Evolutionary conservation across 1,139 yeast genomes (phyloP).

Genomic region (Wickerhamomyces sp.): DNA sequence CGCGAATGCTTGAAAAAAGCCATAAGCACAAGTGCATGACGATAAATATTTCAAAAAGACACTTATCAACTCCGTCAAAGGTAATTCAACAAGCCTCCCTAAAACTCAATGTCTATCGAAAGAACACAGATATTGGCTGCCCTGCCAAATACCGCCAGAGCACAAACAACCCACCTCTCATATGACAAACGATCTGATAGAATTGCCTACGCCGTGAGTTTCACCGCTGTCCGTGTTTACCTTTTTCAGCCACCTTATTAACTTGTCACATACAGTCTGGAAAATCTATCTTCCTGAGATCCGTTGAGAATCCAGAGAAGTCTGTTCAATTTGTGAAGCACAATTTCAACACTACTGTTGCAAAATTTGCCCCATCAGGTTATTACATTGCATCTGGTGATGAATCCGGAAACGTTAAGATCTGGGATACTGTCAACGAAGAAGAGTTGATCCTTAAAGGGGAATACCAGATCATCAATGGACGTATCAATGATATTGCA

Average conservation of each 20-base stretch:
- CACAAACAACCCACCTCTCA: conserved; percentile 64
- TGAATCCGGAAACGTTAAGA: conserved; percentile 75
- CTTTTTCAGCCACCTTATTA: background rate
- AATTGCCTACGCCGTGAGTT: conserved; percentile 57
- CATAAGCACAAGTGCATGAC: too few relatives aligned
- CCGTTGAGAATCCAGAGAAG: conserved; percentile 47
- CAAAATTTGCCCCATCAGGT: conserved; percentile 85
- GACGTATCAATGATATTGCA: conserved; percentile 75
- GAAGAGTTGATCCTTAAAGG: conserved; percentile 62
- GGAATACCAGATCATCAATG: conserved; percentile 77
- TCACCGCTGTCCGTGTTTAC: background rate
- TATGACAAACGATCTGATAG: conserved; percentile 66
- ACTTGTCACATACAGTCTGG: conserved; percentile 40
- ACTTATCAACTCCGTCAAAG: background rate
- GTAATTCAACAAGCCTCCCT: background rate
- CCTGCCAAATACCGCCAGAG: conserved; percentile 71
- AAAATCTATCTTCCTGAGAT: conserved; percentile 70
- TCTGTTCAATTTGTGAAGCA: conserved; percentile 70
- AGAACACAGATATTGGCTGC: conserved; percentile 44
- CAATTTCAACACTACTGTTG: conserved; percentile 67
- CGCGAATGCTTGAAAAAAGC: too few relatives aligned
- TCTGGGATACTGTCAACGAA: conserved; percentile 72
- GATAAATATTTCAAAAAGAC: too few relatives aligned
- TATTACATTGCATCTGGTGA: conserved; percentile 91
- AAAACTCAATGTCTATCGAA: conserved; percentile 15